These are phyloP conservation scores for Colletotrichum lupini DNA, from an alignment of 2,329 filamentous ascomycete genomes.

Conservation along the genomic window DNA sequence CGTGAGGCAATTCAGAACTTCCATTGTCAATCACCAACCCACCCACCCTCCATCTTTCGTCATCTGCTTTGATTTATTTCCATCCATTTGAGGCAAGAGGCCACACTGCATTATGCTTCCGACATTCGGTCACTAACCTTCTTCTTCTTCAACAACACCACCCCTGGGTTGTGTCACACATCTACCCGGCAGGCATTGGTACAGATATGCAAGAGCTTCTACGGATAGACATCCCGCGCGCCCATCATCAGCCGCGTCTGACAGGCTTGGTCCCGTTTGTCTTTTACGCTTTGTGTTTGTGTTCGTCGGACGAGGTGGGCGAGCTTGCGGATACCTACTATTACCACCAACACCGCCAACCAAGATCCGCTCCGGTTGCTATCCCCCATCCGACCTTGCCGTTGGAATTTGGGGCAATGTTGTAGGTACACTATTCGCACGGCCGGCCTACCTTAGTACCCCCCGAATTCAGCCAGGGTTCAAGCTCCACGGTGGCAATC, in stretches of 20 bases:
- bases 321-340: background rate
- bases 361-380: conserved; percentile 10
- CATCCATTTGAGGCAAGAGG: too few species aligned
- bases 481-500: too few species aligned
- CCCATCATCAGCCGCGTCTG: background rate
- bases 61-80: too few species aligned
- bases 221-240: background rate
- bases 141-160: background rate
- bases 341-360: background rate
- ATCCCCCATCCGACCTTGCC: conserved; percentile 21
- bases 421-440: too few species aligned
- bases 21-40: background rate
- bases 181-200: background rate
- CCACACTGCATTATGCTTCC: background rate
- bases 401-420: conserved; percentile 6
- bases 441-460: background rate
- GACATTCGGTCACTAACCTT: background rate
- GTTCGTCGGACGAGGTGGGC: background rate
- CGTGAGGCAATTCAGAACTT: background rate
- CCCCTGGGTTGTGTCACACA: too few species aligned
- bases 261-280: background rate
- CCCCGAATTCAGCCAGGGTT: too few species aligned
- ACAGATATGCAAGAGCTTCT: background rate
- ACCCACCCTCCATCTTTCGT: too few species aligned
- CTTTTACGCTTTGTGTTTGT: background rate